These are phyloP conservation scores for Lumnitzera littorea DNA, from an alignment of 345 rosid genomes.

Conservation along the genomic window DNA sequence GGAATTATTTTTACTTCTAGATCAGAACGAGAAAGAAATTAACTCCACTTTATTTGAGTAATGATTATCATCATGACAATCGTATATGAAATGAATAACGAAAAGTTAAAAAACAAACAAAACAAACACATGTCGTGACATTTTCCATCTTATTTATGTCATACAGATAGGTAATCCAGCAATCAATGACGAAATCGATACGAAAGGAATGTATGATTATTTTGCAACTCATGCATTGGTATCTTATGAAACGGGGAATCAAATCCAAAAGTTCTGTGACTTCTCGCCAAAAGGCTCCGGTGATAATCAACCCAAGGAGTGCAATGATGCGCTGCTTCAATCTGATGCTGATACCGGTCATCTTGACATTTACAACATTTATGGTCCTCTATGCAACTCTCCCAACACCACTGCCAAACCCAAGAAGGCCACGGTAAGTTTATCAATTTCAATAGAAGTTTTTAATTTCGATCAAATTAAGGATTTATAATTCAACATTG, in stretches of 20 bases:
- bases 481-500: too few species aligned
- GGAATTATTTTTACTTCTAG: too few species aligned
- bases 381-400: constrained; percentile 56
- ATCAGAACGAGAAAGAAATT: too few species aligned
- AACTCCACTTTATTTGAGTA: too few species aligned
- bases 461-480: too few species aligned
- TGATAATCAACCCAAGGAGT: constrained; percentile 18
- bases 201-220: constrained; percentile 61
- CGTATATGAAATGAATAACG: too few species aligned
- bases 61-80: too few species aligned
- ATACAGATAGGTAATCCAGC: constrained; percentile 84
- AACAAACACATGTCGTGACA: too few species aligned
- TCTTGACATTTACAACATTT: constrained; percentile 69
- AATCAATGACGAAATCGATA: constrained; percentile 64
- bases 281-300: constrained; percentile 28
- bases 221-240: constrained; percentile 53
- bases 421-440: constrained; percentile 25
- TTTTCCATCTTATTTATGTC: too few species aligned
- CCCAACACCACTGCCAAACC: constrained; percentile 48
- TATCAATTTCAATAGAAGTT: not conserved
- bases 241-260: constrained; percentile 26
- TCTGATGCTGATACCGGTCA: constrained; percentile 8
- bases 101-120: too few species aligned
- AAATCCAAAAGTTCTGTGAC: constrained; percentile 38
- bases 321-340: constrained; percentile 25